phyloP scores from a whole-genome alignment of 2,329 filamentous ascomycete genomes.

The Ascochyta clinopodiicola region DNA sequence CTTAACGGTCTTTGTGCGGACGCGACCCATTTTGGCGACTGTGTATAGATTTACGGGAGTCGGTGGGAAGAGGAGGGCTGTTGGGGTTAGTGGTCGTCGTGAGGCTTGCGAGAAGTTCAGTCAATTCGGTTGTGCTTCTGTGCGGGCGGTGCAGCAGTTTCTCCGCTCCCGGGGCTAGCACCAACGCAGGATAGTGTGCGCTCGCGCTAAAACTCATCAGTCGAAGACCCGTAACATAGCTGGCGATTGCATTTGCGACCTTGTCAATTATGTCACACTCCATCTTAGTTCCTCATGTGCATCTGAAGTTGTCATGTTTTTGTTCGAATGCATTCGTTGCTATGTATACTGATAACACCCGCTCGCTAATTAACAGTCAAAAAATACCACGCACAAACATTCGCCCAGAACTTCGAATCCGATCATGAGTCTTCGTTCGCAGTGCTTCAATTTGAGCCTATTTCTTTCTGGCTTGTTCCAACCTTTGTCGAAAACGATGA shows the following conservation, averaged over 20 bases:
- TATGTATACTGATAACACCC: conserved; percentile 12
- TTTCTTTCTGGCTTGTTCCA: neutral
- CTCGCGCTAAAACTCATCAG: neutral
- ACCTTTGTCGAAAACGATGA: too few relatives aligned
- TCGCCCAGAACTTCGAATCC: conserved; percentile 1
- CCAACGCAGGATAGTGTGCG: neutral
- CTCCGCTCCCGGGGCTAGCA: neutral
- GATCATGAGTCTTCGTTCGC: neutral
- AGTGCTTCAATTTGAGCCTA: neutral
- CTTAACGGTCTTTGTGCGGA: conserved; percentile 72
- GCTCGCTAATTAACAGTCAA: conserved; percentile 22
- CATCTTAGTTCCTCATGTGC: too few relatives aligned
- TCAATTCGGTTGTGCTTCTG: conserved; percentile 24
- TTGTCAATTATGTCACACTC: too few relatives aligned
- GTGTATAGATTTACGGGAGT: conserved; percentile 32
- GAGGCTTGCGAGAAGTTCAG: conserved; percentile 6
- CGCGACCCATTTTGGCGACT: conserved; percentile 61
- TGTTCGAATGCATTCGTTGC: neutral
- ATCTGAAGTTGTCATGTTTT: too few relatives aligned
- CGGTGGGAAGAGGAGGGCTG: conserved; percentile 35
- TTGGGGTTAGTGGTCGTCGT: conserved; percentile 41
- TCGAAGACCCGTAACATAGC: neutral
- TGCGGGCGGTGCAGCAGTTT: neutral
- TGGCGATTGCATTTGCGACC: too few relatives aligned
- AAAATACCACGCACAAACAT: conserved; percentile 7